Percentiles rank a stretch among this genome's conserved stretches.
phyloP scores from a whole-genome alignment of 805 yeast genomes.

The Teunomyces panamensis region DNA sequence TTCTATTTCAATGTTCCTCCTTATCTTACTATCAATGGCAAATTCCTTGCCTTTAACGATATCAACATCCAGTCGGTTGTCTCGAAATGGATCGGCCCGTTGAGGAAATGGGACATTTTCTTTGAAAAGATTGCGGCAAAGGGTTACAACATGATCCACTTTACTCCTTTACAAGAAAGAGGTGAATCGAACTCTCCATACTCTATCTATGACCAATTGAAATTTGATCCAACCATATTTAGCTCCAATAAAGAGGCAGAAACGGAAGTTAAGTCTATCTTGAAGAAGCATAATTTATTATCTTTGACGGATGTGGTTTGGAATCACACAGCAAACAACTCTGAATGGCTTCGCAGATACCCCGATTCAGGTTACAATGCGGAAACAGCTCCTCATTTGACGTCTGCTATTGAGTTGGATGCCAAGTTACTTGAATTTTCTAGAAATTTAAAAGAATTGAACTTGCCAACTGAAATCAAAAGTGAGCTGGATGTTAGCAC shows the following conservation, averaged over 20 bases:
- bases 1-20: conserved; percentile 82
- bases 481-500: conserved; percentile 52
- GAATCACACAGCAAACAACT: conserved; percentile 92
- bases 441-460: conserved; percentile 48
- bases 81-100: conserved; percentile 87
- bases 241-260: conserved; percentile 51
- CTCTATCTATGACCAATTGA: conserved; percentile 82
- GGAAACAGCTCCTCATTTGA: conserved; percentile 85
- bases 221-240: conserved; percentile 68
- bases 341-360: conserved; percentile 77
- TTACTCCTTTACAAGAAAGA: conserved; percentile 87
- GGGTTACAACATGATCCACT: conserved; percentile 94
- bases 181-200: conserved; percentile 94
- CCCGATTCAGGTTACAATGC: conserved; percentile 90
- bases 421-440: conserved; percentile 65
- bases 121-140: conserved; percentile 63
- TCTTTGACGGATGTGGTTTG: conserved; percentile 89
- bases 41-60: conserved; percentile 68
- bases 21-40: conserved; percentile 53
- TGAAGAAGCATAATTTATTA: conserved; percentile 57
- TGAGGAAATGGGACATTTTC: conserved; percentile 61
- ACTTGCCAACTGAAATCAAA: conserved; percentile 58
- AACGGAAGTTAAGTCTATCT: conserved; percentile 47
- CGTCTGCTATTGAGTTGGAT: conserved; percentile 83
- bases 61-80: conserved; percentile 81